These are phyloP conservation scores for Calocybe gambosa DNA, from an alignment of 1,284 basidiomycete genomes.

Conservation along the genomic window DNA sequence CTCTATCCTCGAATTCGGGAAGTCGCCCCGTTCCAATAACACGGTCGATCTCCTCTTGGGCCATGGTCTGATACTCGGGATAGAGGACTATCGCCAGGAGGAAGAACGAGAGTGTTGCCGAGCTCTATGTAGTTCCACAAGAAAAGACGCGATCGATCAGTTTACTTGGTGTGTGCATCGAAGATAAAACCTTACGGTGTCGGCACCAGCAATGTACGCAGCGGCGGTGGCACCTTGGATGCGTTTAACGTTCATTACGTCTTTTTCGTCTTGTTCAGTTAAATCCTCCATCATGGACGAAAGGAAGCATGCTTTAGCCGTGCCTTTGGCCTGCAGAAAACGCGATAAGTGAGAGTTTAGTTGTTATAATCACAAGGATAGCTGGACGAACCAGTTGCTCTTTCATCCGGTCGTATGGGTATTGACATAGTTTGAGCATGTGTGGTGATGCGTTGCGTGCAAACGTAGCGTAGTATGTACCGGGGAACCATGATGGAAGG, in stretches of 20 bases:
- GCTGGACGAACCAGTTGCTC: slow-evolving; percentile 15
- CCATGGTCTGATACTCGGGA: slow-evolving; percentile 10
- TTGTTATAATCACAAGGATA: too few species aligned
- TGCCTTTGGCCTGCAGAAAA: slow-evolving; percentile 14
- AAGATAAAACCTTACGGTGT: slow-evolving; percentile 10
- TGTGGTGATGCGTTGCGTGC: slow-evolving; percentile 6
- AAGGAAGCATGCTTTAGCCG: slow-evolving; percentile 16
- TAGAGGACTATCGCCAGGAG: slow-evolving; percentile 13
- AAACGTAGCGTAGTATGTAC: slow-evolving; percentile 16
- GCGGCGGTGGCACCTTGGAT: slow-evolving; percentile 13
- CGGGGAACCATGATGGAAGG: slow-evolving; percentile 23
- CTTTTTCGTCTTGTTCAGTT: neutral
- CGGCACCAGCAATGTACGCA: slow-evolving; percentile 13
- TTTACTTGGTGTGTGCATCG: too few species aligned
- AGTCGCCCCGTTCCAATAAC: slow-evolving; percentile 9
- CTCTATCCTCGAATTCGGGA: slow-evolving; percentile 12
- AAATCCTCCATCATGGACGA: slow-evolving; percentile 9
- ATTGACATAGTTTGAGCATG: slow-evolving; percentile 10
- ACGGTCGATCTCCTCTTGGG: slow-evolving; percentile 13
- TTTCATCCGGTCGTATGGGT: slow-evolving; percentile 14
- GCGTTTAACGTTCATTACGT: neutral
- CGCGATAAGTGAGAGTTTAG: neutral
- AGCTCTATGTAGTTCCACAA: slow-evolving; percentile 1
- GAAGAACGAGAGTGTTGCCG: slow-evolving; percentile 11
- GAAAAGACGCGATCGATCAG: too few species aligned